Percentiles rank a stretch among this genome's conserved stretches.
phyloP scores from a whole-genome alignment of 2,329 filamentous ascomycete species.

The Fusarium nematophilum region DNA sequence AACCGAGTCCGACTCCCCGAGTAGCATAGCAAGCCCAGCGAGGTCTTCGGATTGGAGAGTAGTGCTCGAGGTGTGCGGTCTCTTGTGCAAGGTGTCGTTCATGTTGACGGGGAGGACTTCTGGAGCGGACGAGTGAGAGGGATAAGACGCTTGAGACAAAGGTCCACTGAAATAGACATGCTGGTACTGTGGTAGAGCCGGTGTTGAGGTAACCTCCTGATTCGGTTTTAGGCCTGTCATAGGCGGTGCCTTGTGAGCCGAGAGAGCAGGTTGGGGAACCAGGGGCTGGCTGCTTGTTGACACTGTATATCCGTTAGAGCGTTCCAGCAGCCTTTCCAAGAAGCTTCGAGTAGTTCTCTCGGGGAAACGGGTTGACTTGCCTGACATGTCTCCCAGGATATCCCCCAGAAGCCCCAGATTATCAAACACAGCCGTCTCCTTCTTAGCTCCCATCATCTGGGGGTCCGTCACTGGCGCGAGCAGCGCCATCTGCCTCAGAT shows the following conservation, averaged over 20 bases:
- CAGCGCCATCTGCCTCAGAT: slow-evolving; percentile 37
- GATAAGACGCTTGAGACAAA: too few species aligned
- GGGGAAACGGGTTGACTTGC: too few species aligned
- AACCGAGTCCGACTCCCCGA: slow-evolving; percentile 10
- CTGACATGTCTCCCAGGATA: slow-evolving; percentile 16
- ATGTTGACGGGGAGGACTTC: slow-evolving; percentile 25
- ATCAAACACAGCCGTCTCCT: slow-evolving; percentile 19
- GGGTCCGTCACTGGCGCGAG: slow-evolving; percentile 19
- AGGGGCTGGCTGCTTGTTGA: neutral
- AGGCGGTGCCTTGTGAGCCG: neutral
- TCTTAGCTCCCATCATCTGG: neutral
- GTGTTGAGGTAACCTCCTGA: neutral
- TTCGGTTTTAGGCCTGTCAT: neutral
- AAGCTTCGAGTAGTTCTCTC: too few species aligned
- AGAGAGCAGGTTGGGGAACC: neutral
- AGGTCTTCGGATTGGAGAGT: slow-evolving; percentile 4
- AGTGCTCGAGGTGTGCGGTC: neutral
- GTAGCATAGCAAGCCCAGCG: slow-evolving; percentile 16
- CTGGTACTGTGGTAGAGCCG: neutral
- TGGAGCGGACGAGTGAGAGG: slow-evolving; percentile 10
- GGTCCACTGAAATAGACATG: neutral
- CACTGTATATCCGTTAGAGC: too few species aligned
- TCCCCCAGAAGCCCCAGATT: slow-evolving; percentile 36
- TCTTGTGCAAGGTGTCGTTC: neutral
- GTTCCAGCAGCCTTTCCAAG: too few species aligned